Base-by-base conservation (phyloP, 1,139 yeast genomes). In the Yamadazyma membranifaciens region DNA sequence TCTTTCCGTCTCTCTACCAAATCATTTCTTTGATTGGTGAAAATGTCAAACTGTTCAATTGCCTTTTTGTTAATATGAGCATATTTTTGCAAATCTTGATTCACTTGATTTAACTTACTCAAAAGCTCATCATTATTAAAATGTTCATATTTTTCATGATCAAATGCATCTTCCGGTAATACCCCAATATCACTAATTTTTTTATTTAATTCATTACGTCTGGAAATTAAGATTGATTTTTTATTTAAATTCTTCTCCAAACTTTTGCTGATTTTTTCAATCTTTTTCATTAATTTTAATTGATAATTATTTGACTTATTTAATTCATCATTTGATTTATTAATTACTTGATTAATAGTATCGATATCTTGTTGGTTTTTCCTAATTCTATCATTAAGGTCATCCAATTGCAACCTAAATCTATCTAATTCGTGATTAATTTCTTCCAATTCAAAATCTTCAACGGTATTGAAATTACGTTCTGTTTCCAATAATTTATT, bases 11-110 rank as follows among this genome's bases (percentile, higher is more conserved):
- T 79, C 20, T 67, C 68, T 1, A 73, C 73, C 47, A 89, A 67
- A 6, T 81, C 84, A 38, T 80, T 84, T 42, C 86, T 73, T 58
- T 89, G 94, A 46, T 76, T 80, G 12, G 86, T 79, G 57, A 89
- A 91, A 33, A 79, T 81, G 42, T 74, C 69, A 57, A 75, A 87
- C 57, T 92, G 96, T 54, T 91, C 98, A 51, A 87, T 71, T 0
- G 98, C 97, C 55, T 88, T 87, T 57, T 86, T 87, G 63, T 92
- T 92, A 43, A 92, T 87, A 59, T 88, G 95, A 16, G 80, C 77
- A 59, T 78, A 85, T 51, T 80, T 74, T 31, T 77, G 74, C 34
- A 89, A 68, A 28, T 75, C 77, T 33, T 75, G 78, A 38, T 83
- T 80, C 5, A 81, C 75, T 31, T 64, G 63, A 43, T 78, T 81